Evolutionary conservation across 148 eudicot genomes (phyloP).

Genomic region (Hydrangea macrophylla): DNA sequence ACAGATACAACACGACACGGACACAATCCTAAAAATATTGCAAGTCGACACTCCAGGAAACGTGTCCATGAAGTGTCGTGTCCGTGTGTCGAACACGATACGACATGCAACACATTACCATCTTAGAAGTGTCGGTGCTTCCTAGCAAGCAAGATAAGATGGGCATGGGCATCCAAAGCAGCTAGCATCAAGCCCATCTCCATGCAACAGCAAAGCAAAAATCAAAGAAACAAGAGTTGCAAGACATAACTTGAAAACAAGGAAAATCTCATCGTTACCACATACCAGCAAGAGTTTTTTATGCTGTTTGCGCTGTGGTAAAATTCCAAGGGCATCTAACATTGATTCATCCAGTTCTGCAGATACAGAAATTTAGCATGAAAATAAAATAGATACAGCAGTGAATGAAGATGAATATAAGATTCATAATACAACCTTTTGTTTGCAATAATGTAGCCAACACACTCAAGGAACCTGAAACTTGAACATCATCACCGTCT

Average conservation of each 20-base stretch:
- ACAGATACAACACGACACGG: neutral
- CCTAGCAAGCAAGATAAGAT: neutral
- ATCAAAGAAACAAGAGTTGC: neutral
- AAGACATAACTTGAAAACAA: neutral
- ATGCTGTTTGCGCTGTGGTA: slow-evolving; percentile 89
- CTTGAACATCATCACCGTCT: slow-evolving; percentile 67
- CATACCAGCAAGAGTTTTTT: slow-evolving; percentile 92
- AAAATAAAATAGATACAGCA: slow-evolving; percentile 15
- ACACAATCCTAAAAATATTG: too few relatives aligned
- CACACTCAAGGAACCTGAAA: slow-evolving; percentile 75
- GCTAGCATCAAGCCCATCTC: neutral
- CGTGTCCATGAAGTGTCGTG: too few relatives aligned
- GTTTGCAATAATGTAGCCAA: slow-evolving; percentile 85
- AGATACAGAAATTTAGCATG: slow-evolving; percentile 18
- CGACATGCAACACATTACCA: too few relatives aligned
- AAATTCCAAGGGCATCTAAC: slow-evolving; percentile 94
- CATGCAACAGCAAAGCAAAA: neutral
- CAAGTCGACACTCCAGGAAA: too few relatives aligned
- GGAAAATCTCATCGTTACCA: neutral
- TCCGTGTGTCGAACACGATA: too few relatives aligned
- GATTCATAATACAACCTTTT: slow-evolving; percentile 52
- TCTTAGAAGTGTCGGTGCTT: too few relatives aligned
- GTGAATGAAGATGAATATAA: slow-evolving; percentile 10
- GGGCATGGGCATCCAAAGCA: neutral
- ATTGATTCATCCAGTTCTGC: slow-evolving; percentile 95